Evolutionary conservation across 169 alveolate genomes (phyloP).

Genomic region (Plasmodium reichenowi): DNA sequence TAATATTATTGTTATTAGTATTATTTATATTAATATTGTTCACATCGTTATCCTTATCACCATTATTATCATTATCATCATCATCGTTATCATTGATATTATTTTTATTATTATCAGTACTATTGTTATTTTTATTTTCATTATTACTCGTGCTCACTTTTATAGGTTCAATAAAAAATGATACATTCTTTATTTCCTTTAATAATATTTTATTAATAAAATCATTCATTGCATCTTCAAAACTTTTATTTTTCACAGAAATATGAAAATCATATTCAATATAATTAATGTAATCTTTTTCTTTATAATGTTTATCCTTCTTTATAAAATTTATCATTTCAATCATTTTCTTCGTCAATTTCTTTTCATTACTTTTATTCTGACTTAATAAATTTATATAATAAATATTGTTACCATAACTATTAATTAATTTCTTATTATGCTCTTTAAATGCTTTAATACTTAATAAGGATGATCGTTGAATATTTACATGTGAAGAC

Average conservation of each 20-base stretch:
- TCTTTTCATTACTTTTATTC: conserved; percentile 79
- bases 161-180: conserved; percentile 67
- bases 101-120: background rate
- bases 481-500: conserved; percentile 71
- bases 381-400: conserved; percentile 82
- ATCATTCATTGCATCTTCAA: conserved; percentile 80
- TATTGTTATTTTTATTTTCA: background rate
- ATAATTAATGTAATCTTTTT: conserved; percentile 77
- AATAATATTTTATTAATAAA: conserved; percentile 73
- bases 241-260: conserved; percentile 69
- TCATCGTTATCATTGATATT: too few species aligned
- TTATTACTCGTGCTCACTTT: conserved; percentile 1
- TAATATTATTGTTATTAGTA: background rate
- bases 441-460: conserved; percentile 83
- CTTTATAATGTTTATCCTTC: conserved; percentile 78
- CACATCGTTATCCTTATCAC: too few species aligned
- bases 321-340: conserved; percentile 75
- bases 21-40: background rate
- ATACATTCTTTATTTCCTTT: conserved; percentile 56
- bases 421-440: conserved; percentile 73
- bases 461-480: conserved; percentile 66
- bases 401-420: conserved; percentile 82
- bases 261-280: conserved; percentile 79
- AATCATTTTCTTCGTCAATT: conserved; percentile 76
- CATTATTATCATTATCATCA: too few species aligned